Evolutionary conservation across 352 stramenopile species (phyloP).

Genomic region (Globisporangium orthogonon): DNA sequence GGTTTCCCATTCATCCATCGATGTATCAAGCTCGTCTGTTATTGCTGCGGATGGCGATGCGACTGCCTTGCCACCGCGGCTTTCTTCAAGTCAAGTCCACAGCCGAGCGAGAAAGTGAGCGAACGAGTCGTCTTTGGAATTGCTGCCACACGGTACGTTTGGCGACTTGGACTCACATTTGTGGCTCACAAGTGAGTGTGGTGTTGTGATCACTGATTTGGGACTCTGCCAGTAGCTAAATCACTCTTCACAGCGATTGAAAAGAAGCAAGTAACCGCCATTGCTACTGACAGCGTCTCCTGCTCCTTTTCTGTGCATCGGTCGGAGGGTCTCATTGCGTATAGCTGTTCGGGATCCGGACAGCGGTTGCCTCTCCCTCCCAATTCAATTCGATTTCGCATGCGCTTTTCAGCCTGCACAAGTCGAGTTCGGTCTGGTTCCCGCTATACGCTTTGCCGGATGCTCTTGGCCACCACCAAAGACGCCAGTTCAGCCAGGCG

Average conservation of each 20-base stretch:
- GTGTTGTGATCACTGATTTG: background rate
- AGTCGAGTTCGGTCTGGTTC: background rate
- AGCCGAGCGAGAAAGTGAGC: too few species aligned
- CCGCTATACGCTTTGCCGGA: background rate
- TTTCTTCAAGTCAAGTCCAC: too few species aligned
- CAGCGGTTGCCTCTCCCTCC: background rate
- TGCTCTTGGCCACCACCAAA: background rate
- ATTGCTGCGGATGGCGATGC: too few species aligned
- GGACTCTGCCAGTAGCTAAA: background rate
- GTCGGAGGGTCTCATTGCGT: background rate
- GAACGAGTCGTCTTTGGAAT: too few species aligned
- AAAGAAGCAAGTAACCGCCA: too few species aligned
- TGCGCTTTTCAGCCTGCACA: too few species aligned
- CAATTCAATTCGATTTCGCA: background rate
- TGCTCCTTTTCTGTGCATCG: background rate
- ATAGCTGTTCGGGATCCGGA: background rate
- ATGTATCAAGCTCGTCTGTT: too few species aligned
- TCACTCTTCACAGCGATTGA: background rate
- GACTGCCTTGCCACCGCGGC: too few species aligned
- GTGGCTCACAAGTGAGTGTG: background rate
- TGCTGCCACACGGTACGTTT: too few species aligned
- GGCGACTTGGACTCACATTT: background rate
- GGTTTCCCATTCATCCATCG: too few species aligned
- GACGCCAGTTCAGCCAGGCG: background rate
- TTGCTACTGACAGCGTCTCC: background rate